These are phyloP conservation scores for Pleurotus tuber-regium DNA, from an alignment of 768 basidiomycete genomes.

Conservation along the genomic window DNA sequence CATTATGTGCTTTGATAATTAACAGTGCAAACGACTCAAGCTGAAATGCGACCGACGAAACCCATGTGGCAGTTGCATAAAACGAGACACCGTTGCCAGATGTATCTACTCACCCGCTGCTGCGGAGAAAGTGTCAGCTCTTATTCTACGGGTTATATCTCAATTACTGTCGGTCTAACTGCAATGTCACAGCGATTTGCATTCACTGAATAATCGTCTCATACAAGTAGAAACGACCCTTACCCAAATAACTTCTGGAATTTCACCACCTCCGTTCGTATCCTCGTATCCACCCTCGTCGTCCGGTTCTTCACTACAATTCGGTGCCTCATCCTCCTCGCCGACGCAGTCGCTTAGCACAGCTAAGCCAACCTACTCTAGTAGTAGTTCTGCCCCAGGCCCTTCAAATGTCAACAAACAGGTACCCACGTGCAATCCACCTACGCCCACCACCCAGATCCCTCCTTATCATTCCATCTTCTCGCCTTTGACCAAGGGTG, in stretches of 20 bases:
- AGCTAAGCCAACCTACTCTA: not conserved
- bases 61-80: slow-evolving; percentile 76
- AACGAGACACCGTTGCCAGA: slow-evolving; percentile 70
- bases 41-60: slow-evolving; percentile 79
- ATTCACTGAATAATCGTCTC: slow-evolving; percentile 79
- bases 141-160: slow-evolving; percentile 5
- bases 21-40: slow-evolving; percentile 83
- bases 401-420: not conserved
- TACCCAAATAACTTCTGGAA: slow-evolving; percentile 44
- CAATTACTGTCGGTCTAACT: not conserved
- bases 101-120: slow-evolving; percentile 82
- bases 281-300: not conserved
- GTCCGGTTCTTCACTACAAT: slow-evolving; percentile 5
- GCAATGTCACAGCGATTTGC: slow-evolving; percentile 55
- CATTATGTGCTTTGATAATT: not conserved
- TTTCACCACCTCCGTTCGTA: slow-evolving; percentile 21
- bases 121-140: slow-evolving; percentile 76
- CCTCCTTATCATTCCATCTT: slow-evolving; percentile 1
- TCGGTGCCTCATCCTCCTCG: not conserved
- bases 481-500: not conserved
- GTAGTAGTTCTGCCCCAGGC: not conserved
- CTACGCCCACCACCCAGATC: not conserved
- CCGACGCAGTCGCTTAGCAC: not conserved
- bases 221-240: slow-evolving; percentile 65
- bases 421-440: not conserved